Conservation (phyloP, 176 grass and related monocot species). For the Zoysia pacifica region DNA sequence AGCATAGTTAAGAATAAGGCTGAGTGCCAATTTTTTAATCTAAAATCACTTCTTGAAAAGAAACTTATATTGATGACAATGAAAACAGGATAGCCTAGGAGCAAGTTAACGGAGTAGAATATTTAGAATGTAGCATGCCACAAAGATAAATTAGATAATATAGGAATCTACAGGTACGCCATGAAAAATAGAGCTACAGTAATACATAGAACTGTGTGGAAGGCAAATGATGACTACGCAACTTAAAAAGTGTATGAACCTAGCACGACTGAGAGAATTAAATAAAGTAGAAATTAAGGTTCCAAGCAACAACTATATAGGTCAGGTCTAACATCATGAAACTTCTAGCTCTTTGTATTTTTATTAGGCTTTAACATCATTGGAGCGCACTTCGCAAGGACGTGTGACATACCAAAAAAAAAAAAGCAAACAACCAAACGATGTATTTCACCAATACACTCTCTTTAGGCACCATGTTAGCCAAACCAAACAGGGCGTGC, state of each 20-base stretch:
- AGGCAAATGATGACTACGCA: constrained; percentile 28
- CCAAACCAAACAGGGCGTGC: not conserved
- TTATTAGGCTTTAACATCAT: not conserved
- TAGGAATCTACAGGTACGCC: not conserved
- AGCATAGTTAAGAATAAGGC: not conserved
- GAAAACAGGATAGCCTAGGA: not conserved
- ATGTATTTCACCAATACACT: not conserved
- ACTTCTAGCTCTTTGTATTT: not conserved
- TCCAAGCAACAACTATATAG: constrained; percentile 1
- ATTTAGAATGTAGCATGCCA: constrained; percentile 1
- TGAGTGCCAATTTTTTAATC: not conserved
- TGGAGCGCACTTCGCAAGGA: not conserved
- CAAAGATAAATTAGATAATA: not conserved
- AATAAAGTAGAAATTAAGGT: not conserved
- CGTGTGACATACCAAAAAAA: not conserved
- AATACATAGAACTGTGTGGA: not conserved
- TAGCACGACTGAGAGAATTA: not conserved
- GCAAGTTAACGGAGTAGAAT: not conserved
- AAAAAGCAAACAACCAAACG: not conserved
- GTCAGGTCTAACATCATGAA: not conserved
- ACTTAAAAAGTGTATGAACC: constrained; percentile 19
- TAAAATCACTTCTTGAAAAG: not conserved
- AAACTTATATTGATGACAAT: not conserved
- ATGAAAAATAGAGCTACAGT: not conserved
- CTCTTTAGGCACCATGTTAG: not conserved